These are phyloP conservation scores for Cubamyces lactineus DNA, from an alignment of 768 basidiomycete species.

Conservation along the genomic window DNA sequence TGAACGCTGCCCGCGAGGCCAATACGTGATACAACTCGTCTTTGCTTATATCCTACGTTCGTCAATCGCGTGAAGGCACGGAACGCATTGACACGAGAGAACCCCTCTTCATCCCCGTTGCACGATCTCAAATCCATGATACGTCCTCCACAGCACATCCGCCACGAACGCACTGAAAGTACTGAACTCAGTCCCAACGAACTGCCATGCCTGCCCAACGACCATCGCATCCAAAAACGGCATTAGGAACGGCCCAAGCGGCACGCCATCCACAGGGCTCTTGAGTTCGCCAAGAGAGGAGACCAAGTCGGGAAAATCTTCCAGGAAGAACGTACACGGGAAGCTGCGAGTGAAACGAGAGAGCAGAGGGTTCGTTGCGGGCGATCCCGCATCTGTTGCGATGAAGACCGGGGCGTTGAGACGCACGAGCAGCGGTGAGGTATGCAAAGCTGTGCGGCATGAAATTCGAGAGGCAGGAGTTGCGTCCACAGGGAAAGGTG, in stretches of 20 bases:
- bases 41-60: too few species aligned
- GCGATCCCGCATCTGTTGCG: constrained; percentile 58
- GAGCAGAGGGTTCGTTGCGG: constrained; percentile 47
- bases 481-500: constrained; percentile 28
- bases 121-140: constrained; percentile 55
- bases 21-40: too few species aligned
- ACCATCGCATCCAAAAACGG: constrained; percentile 78
- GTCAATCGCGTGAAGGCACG: not conserved
- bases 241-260: constrained; percentile 49
- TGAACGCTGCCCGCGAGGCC: not conserved
- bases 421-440: constrained; percentile 34
- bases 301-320: constrained; percentile 46
- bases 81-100: not conserved
- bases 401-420: constrained; percentile 68
- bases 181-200: constrained; percentile 73
- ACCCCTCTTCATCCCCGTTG: constrained; percentile 21
- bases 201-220: constrained; percentile 54
- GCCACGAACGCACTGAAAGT: constrained; percentile 74
- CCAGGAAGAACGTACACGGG: constrained; percentile 64
- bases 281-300: constrained; percentile 39
- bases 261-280: constrained; percentile 53
- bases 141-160: constrained; percentile 67
- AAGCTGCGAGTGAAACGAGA: constrained; percentile 53
- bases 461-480: constrained; percentile 11
- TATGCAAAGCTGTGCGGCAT: constrained; percentile 53